Percentiles rank a stretch among this genome's conserved stretches.
These are phyloP conservation scores for Podospora comata DNA, from an alignment of 495 filamentous ascomycete genomes.

Conservation along the genomic window DNA sequence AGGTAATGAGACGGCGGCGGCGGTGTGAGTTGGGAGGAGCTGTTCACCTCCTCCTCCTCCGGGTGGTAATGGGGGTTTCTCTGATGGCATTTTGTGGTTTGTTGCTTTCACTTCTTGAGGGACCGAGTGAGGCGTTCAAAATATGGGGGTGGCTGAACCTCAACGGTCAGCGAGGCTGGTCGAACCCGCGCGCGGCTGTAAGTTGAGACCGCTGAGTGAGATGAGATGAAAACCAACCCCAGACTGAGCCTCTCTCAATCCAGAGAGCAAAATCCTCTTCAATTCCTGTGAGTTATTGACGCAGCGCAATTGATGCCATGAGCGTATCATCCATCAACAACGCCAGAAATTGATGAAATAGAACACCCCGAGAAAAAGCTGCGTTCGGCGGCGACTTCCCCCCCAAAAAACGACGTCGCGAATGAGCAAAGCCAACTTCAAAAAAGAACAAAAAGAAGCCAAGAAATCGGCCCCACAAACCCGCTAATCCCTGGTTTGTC, in stretches of 20 bases:
- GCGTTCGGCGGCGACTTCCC: neutral
- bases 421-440: neutral
- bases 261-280: neutral
- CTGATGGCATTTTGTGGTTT: neutral
- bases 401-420: neutral
- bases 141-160: neutral
- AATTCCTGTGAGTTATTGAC: neutral
- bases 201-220: neutral
- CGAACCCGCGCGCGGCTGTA: neutral
- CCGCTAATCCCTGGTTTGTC: neutral
- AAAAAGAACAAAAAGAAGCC: neutral
- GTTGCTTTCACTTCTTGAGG: neutral
- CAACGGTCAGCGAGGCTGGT: neutral
- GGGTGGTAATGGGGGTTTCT: neutral
- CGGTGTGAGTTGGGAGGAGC: constrained; percentile 6
- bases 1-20: constrained; percentile 16
- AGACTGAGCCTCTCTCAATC: neutral
- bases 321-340: neutral
- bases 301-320: neutral
- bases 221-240: too few species aligned
- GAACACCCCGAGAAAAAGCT: neutral
- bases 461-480: neutral
- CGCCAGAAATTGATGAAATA: neutral
- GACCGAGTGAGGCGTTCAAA: neutral
- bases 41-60: neutral